Evolutionary conservation across 768 basidiomycete genomes (phyloP), one percentile per base, ranked within the genome.

Genomic region (Boletus pseudopeckii): DNA sequence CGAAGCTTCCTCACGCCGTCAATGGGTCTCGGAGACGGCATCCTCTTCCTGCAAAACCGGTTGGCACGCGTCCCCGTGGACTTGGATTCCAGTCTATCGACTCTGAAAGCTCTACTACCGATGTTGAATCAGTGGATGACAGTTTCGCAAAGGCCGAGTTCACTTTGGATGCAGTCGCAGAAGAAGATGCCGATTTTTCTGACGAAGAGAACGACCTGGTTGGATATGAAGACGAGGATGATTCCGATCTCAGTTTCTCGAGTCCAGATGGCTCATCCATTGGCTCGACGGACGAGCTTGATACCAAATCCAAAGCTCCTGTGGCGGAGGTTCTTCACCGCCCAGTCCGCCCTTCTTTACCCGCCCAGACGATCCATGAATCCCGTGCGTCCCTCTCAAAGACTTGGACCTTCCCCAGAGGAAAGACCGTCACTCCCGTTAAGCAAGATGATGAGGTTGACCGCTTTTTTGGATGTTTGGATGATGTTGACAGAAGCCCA

Each of bases 381-480:
- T 58, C 71, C 15, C 65, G 53, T 22, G 70, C 71, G 15, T 83
- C 83, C 2, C 75, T 88, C 22, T 81, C 81, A n/a, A 83, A 80
- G 70, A 75, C 75, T 0, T 90, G 88, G 88, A 83, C 84, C 0
- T 90, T 90, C 68, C 82, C 82, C 2, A 74, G 57, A 50, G 74
- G 68, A 20, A 63, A 58, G 45, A 32, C 62, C 24, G 36, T 61
- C 62, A 62, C 37, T 18, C 48, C 49, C 26, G 56, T 54, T 20
- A 56, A 60, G 13, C 57, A 63, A 36, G 57, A 71, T 2, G 77
- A 81, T 18, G 80, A 84, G n/a, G 74, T 87, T 9, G 90, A 92
- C 65, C 78, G 76, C 33, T 92, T 92, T 77, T 92, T 92, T 60
- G 84, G 80, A 40, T 92, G 88, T 52, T 62, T 81, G 56, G 79